Conservation (phyloP, 257 asterid species). For the Ophiorrhiza pumila region DNA sequence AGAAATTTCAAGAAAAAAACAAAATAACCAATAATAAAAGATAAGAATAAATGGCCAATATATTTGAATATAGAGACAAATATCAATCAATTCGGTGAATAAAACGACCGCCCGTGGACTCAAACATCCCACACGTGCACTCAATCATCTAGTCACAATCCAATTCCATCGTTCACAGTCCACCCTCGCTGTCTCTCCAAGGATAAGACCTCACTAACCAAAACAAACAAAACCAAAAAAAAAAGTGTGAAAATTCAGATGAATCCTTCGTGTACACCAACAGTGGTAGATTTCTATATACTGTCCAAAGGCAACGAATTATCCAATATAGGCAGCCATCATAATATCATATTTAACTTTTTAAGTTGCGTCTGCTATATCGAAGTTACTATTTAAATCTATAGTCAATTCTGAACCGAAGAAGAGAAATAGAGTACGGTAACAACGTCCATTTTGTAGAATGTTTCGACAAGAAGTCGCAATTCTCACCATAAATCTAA, state of each 20-base stretch:
- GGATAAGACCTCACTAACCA: slow-evolving; percentile 14
- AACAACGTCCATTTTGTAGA: not conserved
- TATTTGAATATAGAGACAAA: slow-evolving; percentile 36
- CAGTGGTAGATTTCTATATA: no score
- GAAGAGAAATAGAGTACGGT: not conserved
- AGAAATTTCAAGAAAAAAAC: no score
- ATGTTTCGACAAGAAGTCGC: not conserved
- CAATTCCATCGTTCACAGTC: slow-evolving; percentile 25
- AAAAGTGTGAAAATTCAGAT: not conserved
- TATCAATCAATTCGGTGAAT: slow-evolving; percentile 46
- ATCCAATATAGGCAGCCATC: no score
- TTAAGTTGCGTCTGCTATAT: no score
- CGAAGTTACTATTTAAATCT: no score
- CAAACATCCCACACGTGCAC: slow-evolving; percentile 76
- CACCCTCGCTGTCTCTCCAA: slow-evolving; percentile 2
- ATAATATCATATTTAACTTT: no score
- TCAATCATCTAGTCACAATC: slow-evolving; percentile 54
- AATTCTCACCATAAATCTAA: not conserved
- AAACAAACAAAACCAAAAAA: not conserved
- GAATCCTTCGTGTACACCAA: not conserved
- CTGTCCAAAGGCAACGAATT: no score
- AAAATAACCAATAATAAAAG: not conserved
- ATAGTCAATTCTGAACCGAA: no score
- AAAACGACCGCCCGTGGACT: slow-evolving; percentile 84
- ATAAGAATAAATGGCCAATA: not conserved